Evolutionary conservation across 306 rosid species (phyloP).

Genomic region (Canavalia ensiformis): DNA sequence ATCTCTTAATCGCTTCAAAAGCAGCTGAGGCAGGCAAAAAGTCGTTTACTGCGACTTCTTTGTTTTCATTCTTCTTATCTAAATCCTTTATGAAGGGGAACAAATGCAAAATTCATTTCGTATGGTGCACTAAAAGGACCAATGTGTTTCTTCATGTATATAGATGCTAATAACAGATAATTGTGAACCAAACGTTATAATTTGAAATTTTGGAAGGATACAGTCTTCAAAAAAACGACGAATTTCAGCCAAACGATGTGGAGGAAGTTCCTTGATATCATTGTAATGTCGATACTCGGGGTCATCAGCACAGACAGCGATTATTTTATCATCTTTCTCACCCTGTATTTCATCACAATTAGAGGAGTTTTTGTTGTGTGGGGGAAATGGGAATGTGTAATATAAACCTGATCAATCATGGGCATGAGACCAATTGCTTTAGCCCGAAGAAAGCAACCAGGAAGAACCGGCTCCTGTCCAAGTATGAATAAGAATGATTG

Average conservation of each 20-base stretch:
- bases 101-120: background rate
- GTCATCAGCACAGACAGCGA: slow-evolving; percentile 98
- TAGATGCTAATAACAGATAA: background rate
- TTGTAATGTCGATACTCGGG: slow-evolving; percentile 89
- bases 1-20: slow-evolving; percentile 73
- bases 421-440: slow-evolving; percentile 99
- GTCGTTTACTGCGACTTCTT: slow-evolving; percentile 92
- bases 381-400: slow-evolving; percentile 23
- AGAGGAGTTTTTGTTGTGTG: background rate
- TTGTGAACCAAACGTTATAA: slow-evolving; percentile 4
- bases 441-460: slow-evolving; percentile 96
- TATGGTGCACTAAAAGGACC: background rate
- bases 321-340: slow-evolving; percentile 96
- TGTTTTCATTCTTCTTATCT: slow-evolving; percentile 97
- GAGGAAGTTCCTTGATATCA: slow-evolving; percentile 97
- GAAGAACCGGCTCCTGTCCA: slow-evolving; percentile 91
- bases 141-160: background rate
- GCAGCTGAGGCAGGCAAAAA: slow-evolving; percentile 88
- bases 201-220: slow-evolving; percentile 61
- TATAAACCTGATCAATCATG: slow-evolving; percentile 88
- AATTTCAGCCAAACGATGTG: slow-evolving; percentile 95
- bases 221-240: slow-evolving; percentile 97
- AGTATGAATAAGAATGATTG: background rate
- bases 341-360: slow-evolving; percentile 63
- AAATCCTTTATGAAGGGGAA: slow-evolving; percentile 56